Percentiles rank a stretch among this genome's conserved stretches.
These are phyloP conservation scores for Chenopodium formosanum DNA, from an alignment of 148 eudicot species.

Conservation along the genomic window DNA sequence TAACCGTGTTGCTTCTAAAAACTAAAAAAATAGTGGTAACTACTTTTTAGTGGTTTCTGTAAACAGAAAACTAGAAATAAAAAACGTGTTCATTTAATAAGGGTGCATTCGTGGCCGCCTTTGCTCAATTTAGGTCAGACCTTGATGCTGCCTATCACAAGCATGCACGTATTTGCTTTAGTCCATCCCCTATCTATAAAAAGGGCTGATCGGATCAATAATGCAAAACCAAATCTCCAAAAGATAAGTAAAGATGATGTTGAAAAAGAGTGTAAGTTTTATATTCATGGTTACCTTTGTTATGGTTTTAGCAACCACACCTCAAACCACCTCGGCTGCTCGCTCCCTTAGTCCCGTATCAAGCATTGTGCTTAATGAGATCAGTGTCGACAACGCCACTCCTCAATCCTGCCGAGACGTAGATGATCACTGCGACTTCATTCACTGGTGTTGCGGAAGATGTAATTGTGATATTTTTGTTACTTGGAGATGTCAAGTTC, in stretches of 20 bases:
- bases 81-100: too few relatives aligned
- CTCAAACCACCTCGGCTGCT: not conserved
- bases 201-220: not conserved
- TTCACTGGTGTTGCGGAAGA: not conserved
- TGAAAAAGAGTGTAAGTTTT: not conserved
- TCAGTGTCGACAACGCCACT: not conserved
- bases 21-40: too few relatives aligned
- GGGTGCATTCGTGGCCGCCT: too few relatives aligned
- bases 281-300: not conserved
- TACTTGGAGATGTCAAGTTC: too few relatives aligned
- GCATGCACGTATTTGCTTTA: too few relatives aligned
- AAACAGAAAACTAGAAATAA: too few relatives aligned
- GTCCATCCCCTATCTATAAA: not conserved
- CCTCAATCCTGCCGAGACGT: not conserved
- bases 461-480: not conserved
- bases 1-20: too few relatives aligned
- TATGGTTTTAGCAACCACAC: not conserved
- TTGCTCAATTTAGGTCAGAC: too few relatives aligned
- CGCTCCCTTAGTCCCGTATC: not conserved
- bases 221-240: not conserved
- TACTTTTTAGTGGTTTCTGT: too few relatives aligned
- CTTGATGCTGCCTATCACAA: too few relatives aligned
- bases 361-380: not conserved
- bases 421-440: not conserved
- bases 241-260: not conserved